Conservation (phyloP, 2,329 filamentous ascomycete genomes). For the Keithomyces neogunnii region DNA sequence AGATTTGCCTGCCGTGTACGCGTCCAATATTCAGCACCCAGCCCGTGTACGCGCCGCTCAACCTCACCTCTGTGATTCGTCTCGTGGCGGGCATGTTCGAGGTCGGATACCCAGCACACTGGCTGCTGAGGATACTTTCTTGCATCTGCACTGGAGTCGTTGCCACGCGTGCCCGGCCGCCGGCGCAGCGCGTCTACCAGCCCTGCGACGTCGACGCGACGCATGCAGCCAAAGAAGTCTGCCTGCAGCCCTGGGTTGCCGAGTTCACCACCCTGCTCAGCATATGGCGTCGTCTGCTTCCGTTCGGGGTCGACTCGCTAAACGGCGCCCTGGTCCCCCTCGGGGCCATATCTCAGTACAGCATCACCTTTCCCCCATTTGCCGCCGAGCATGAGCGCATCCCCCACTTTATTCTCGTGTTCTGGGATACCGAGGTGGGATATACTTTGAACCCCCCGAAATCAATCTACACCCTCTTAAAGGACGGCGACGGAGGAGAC, state of each 20-base stretch:
- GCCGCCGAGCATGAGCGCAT: not conserved
- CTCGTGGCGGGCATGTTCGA: constrained; percentile 12
- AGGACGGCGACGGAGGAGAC: not conserved
- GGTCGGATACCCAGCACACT: constrained; percentile 19
- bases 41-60: constrained; percentile 16
- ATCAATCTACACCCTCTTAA: not conserved
- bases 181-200: constrained; percentile 8
- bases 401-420: not conserved
- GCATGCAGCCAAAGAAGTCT: not conserved
- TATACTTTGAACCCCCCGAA: not conserved
- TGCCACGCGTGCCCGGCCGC: constrained; percentile 13
- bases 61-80: constrained; percentile 14
- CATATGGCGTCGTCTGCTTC: not conserved
- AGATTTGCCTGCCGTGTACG: constrained; percentile 15
- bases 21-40: constrained; percentile 8
- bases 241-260: not conserved
- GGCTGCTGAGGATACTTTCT: constrained; percentile 14
- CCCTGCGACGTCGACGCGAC: not conserved
- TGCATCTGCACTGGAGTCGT: constrained; percentile 11
- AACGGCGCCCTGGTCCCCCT: not conserved
- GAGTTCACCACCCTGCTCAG: not conserved
- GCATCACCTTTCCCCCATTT: not conserved
- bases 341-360: not conserved
- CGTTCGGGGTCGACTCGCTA: not conserved
- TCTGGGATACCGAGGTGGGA: not conserved